A percentile compares a stretch with the other conserved stretches of the same genome.
Evolutionary conservation across 2,329 filamentous ascomycete genomes (phyloP).

Genomic region (Graphilbum ipis-grandicollis): DNA sequence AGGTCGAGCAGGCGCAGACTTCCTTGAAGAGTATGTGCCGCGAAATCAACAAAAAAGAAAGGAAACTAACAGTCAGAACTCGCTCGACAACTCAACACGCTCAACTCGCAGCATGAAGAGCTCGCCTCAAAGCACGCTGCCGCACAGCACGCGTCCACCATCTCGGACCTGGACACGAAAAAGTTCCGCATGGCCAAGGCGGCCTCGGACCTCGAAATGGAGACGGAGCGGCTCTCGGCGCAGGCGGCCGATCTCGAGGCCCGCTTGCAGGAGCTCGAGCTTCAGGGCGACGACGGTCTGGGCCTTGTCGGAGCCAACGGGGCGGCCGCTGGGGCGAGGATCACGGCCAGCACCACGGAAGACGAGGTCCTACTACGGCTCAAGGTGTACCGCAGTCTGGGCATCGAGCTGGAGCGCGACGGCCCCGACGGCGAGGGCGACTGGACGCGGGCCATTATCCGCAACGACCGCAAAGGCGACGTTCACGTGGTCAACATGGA

Average conservation of each 20-base stretch:
- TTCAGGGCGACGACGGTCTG: constrained; percentile 66
- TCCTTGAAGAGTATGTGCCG: constrained; percentile 38
- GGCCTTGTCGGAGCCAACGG: constrained; percentile 3
- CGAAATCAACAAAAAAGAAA: no score
- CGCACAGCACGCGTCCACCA: constrained; percentile 64
- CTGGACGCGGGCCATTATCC: constrained; percentile 70
- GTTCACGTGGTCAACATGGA: constrained; percentile 93
- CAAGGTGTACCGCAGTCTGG: constrained; percentile 79
- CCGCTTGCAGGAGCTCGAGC: constrained; percentile 64
- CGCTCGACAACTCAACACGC: constrained; percentile 56
- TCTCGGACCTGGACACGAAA: constrained; percentile 74
- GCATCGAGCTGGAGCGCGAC: constrained; percentile 71
- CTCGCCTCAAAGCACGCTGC: constrained; percentile 59
- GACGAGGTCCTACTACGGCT: constrained; percentile 58
- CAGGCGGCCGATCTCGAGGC: constrained; percentile 61
- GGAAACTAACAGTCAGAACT: constrained; percentile 32
- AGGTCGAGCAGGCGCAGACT: constrained; percentile 51
- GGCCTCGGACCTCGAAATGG: constrained; percentile 75
- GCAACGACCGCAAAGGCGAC: constrained; percentile 75
- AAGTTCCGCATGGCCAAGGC: constrained; percentile 93
- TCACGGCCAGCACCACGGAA: constrained; percentile 25
- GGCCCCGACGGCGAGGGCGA: constrained; percentile 43
- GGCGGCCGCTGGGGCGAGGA: not conserved
- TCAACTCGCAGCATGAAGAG: constrained; percentile 61
- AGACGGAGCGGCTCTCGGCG: constrained; percentile 76